Conservation (phyloP, 345 rosid species). For the Geranium rotundifolium region DNA sequence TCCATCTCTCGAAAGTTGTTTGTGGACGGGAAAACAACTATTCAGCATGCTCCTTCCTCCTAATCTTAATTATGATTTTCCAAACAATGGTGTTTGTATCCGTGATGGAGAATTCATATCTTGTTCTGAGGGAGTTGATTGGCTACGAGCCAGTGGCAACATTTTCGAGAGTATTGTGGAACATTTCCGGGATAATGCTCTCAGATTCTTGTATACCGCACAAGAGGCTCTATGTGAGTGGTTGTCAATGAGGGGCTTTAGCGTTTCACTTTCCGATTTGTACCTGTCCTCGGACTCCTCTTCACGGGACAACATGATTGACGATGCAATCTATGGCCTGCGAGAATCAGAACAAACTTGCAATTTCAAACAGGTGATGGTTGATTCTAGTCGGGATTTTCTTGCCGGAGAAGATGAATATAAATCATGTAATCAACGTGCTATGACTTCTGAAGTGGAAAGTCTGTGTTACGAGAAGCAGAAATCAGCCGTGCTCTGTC, state of each 20-base stretch:
- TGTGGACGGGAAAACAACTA: slow-evolving; percentile 84
- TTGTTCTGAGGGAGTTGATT: slow-evolving; percentile 51
- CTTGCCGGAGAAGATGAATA: slow-evolving; percentile 40
- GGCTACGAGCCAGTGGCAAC: slow-evolving; percentile 63
- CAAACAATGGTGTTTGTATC: slow-evolving; percentile 31
- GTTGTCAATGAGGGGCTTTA: slow-evolving; percentile 69
- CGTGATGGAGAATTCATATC: slow-evolving; percentile 51
- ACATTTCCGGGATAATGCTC: slow-evolving; percentile 29
- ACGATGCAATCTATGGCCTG: slow-evolving; percentile 53
- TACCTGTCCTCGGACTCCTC: slow-evolving; percentile 44
- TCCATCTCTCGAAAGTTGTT: slow-evolving; percentile 22
- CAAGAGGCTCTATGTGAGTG: slow-evolving; percentile 89
- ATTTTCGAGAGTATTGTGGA: slow-evolving; percentile 53
- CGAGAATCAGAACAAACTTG: slow-evolving; percentile 56
- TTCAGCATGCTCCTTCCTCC: slow-evolving; percentile 72
- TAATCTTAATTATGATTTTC: slow-evolving; percentile 42
- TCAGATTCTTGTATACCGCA: slow-evolving; percentile 51
- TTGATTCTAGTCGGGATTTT: slow-evolving; percentile 45
- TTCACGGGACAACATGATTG: slow-evolving; percentile 46
- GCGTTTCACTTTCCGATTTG: slow-evolving; percentile 69
- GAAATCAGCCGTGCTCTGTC: slow-evolving; percentile 62
- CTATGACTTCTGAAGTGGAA: slow-evolving; percentile 27
- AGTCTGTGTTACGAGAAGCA: slow-evolving; percentile 54
- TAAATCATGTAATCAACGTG: slow-evolving; percentile 7
- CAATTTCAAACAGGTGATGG: slow-evolving; percentile 60